Conservation (phyloP, 2,329 filamentous ascomycete genomes). For the Dactylella cylindrospora region DNA sequence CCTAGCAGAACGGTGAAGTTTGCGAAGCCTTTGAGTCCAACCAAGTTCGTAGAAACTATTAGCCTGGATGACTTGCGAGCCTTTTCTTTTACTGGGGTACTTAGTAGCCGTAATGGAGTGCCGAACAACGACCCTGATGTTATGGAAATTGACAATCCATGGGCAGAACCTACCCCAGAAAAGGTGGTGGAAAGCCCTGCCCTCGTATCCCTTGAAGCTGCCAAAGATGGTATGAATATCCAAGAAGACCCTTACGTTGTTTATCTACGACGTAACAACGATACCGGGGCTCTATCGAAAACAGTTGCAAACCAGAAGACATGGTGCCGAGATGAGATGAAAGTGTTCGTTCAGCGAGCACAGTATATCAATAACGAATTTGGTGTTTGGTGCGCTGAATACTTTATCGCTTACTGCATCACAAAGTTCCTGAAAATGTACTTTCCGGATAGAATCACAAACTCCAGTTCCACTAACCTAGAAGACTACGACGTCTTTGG, state of each 20-base stretch:
- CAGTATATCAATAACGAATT: constrained; percentile 60
- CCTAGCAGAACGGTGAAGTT: no score
- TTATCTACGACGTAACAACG: constrained; percentile 54
- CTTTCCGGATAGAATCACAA: constrained; percentile 11
- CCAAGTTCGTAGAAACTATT: no score
- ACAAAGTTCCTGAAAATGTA: no score
- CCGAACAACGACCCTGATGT: not conserved
- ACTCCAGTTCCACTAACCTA: constrained; percentile 32
- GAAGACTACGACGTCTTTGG: constrained; percentile 48
- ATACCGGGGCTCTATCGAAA: constrained; percentile 53
- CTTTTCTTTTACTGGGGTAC: no score
- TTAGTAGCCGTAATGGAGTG: no score
- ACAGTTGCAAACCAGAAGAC: constrained; percentile 57
- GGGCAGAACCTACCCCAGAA: no score
- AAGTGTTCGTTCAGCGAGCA: constrained; percentile 58
- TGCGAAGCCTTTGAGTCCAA: no score
- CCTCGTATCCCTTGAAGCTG: constrained; percentile 56
- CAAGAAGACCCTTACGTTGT: constrained; percentile 63
- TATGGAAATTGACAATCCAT: constrained; percentile 46
- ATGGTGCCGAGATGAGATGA: constrained; percentile 61
- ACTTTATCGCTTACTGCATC: constrained; percentile 62
- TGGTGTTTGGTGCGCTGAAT: constrained; percentile 69
- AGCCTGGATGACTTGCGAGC: no score
- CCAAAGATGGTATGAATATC: constrained; percentile 59
- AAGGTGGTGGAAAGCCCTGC: no score